A percentile compares a stretch with the other conserved stretches of the same genome.
Evolutionary conservation across 306 rosid species (phyloP).

Genomic region (Cyclanthera cordifolia): DNA sequence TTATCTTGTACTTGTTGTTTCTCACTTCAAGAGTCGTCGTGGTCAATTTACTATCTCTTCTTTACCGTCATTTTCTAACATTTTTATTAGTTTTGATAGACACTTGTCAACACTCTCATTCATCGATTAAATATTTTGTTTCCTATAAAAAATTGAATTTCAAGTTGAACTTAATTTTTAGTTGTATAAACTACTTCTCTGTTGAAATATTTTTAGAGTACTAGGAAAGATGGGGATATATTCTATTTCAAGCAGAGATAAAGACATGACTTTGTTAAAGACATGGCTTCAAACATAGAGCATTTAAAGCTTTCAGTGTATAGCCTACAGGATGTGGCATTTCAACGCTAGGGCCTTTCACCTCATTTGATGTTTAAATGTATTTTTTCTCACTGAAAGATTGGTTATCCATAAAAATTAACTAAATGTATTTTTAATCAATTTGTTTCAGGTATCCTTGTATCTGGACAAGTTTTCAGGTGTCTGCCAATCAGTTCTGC

Average conservation of each 20-base stretch:
- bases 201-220: neutral
- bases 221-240: neutral
- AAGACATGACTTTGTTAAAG: neutral
- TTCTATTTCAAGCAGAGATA: neutral
- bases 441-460: conserved; percentile 67
- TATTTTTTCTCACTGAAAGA: too few species aligned
- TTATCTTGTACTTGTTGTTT: too few species aligned
- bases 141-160: too few species aligned
- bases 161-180: neutral
- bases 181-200: neutral
- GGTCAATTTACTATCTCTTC: too few species aligned
- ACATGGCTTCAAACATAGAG: neutral
- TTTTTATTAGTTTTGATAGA: too few species aligned
- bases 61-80: too few species aligned
- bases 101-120: too few species aligned
- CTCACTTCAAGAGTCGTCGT: too few species aligned
- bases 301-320: neutral
- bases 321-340: neutral
- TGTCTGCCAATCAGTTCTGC: conserved; percentile 83
- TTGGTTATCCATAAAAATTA: too few species aligned
- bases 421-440: neutral
- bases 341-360: neutral
- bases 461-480: conserved; percentile 96
- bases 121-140: too few species aligned
- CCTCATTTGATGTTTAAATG: neutral